These are phyloP conservation scores for Peniophora sp. DNA, from an alignment of 1,284 basidiomycete genomes.

Conservation along the genomic window DNA sequence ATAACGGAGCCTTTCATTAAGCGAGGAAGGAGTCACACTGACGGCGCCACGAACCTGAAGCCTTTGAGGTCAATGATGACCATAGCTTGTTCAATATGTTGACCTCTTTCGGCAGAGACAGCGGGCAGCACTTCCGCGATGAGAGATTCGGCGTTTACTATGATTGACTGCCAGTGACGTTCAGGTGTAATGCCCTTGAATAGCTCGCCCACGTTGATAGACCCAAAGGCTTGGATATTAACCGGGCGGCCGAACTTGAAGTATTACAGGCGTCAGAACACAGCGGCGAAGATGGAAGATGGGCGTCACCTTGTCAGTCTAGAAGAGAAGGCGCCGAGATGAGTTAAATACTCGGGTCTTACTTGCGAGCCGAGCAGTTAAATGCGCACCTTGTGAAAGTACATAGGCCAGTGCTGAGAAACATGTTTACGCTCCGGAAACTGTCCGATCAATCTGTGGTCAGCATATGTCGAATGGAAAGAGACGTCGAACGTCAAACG, in stretches of 20 bases:
- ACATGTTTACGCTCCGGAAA: conserved; percentile 60
- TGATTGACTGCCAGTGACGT: conserved; percentile 53
- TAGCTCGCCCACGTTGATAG: conserved; percentile 51
- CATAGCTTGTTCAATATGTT: conserved; percentile 39
- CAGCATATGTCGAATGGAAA: neutral
- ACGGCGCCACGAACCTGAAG: conserved; percentile 43
- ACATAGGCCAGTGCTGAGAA: conserved; percentile 69
- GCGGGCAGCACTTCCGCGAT: conserved; percentile 62
- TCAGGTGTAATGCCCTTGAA: conserved; percentile 54
- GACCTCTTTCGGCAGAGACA: conserved; percentile 42
- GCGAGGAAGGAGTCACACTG: conserved; percentile 24
- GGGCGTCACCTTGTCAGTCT: too few relatives aligned
- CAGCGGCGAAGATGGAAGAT: too few relatives aligned
- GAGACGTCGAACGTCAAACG: neutral
- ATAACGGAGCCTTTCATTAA: conserved; percentile 32
- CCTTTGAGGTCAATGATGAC: conserved; percentile 63
- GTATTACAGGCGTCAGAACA: too few relatives aligned
- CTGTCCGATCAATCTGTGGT: conserved; percentile 25
- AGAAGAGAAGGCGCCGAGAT: too few relatives aligned
- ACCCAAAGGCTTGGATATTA: conserved; percentile 56
- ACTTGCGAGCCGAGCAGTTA: too few relatives aligned
- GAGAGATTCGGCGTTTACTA: conserved; percentile 56
- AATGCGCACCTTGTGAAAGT: conserved; percentile 54
- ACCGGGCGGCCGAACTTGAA: conserved; percentile 57
- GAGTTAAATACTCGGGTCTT: too few relatives aligned